Evolutionary conservation across 2,329 filamentous ascomycete genomes (phyloP).

Genomic region (Claviceps digitariae): DNA sequence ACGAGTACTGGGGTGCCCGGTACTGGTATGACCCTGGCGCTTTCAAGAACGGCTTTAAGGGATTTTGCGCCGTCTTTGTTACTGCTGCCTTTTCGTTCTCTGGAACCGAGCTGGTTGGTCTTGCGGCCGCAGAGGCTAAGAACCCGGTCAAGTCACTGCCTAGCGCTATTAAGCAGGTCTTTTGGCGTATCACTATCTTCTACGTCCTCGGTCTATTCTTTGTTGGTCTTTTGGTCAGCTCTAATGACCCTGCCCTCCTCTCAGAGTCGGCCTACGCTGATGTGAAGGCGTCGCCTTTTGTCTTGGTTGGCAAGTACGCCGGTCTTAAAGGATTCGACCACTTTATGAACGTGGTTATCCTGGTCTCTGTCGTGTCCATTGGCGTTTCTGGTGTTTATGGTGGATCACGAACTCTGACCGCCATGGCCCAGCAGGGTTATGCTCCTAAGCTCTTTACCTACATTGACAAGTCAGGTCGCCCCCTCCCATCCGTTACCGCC

Average conservation of each 20-base stretch:
- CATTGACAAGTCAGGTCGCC: slow-evolving; percentile 43
- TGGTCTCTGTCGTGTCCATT: slow-evolving; percentile 45
- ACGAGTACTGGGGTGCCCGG: slow-evolving; percentile 34
- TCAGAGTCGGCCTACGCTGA: slow-evolving; percentile 26
- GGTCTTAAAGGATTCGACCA: slow-evolving; percentile 37
- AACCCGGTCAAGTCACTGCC: slow-evolving; percentile 64
- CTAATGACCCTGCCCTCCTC: slow-evolving; percentile 34
- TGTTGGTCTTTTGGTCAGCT: slow-evolving; percentile 35
- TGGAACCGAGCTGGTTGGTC: slow-evolving; percentile 52
- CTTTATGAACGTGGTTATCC: slow-evolving; percentile 46
- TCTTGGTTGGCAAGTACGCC: slow-evolving; percentile 41
- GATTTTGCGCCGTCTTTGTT: slow-evolving; percentile 58
- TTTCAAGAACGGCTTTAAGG: slow-evolving; percentile 63
- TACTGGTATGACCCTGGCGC: slow-evolving; percentile 37
- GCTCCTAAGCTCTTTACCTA: slow-evolving; percentile 43
- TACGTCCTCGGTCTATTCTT: slow-evolving; percentile 40
- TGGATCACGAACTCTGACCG: slow-evolving; percentile 44
- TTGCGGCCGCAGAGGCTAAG: slow-evolving; percentile 35
- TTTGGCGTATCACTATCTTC: slow-evolving; percentile 43
- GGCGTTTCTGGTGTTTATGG: slow-evolving; percentile 47
- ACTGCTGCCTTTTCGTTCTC: slow-evolving; percentile 62
- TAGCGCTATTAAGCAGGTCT: slow-evolving; percentile 69
- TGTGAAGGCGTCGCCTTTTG: slow-evolving; percentile 36
- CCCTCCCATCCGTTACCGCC: slow-evolving; percentile 33
- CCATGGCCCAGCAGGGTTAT: slow-evolving; percentile 44